phyloP scores from a whole-genome alignment of 208 protist genomes.

The Wallacemonas sp. region DNA sequence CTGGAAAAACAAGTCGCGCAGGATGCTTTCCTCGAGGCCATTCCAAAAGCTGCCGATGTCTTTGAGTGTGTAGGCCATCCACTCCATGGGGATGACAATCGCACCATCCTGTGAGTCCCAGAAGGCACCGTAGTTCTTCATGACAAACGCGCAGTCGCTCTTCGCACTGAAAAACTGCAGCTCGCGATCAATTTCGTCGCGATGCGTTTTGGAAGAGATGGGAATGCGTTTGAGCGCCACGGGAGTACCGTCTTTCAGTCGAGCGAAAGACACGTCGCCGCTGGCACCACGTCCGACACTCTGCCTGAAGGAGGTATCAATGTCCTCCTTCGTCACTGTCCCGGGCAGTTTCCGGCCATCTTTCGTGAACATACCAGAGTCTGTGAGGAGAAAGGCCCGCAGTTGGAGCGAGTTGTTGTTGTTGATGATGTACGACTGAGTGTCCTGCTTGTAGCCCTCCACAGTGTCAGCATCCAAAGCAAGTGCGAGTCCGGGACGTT shows the following conservation, averaged over 20 bases:
- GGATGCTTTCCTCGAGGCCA: constrained; percentile 74
- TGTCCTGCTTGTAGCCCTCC: constrained; percentile 62
- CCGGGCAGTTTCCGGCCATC: constrained; percentile 70
- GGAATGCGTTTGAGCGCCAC: constrained; percentile 87
- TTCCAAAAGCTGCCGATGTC: constrained; percentile 81
- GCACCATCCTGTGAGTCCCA: constrained; percentile 81
- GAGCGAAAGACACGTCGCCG: constrained; percentile 72
- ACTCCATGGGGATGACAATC: constrained; percentile 91
- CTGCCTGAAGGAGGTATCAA: constrained; percentile 60
- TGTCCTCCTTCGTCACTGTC: constrained; percentile 79
- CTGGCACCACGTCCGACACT: constrained; percentile 75
- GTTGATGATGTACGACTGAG: constrained; percentile 87
- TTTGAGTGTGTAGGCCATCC: constrained; percentile 89
- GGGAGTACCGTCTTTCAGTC: constrained; percentile 65
- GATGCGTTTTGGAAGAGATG: constrained; percentile 83
- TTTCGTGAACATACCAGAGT: constrained; percentile 82
- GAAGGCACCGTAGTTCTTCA: constrained; percentile 88
- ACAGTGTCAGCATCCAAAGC: constrained; percentile 64
- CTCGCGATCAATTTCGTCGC: constrained; percentile 85
- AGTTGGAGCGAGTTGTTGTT: constrained; percentile 87
- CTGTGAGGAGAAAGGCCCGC: constrained; percentile 83
- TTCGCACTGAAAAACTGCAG: constrained; percentile 80
- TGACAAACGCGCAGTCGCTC: constrained; percentile 76
- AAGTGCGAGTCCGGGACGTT: constrained; percentile 39
- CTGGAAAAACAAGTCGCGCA: constrained; percentile 85